Evolutionary conservation across 2,329 filamentous ascomycete genomes (phyloP).

Genomic region (Blumeria hordei): DNA sequence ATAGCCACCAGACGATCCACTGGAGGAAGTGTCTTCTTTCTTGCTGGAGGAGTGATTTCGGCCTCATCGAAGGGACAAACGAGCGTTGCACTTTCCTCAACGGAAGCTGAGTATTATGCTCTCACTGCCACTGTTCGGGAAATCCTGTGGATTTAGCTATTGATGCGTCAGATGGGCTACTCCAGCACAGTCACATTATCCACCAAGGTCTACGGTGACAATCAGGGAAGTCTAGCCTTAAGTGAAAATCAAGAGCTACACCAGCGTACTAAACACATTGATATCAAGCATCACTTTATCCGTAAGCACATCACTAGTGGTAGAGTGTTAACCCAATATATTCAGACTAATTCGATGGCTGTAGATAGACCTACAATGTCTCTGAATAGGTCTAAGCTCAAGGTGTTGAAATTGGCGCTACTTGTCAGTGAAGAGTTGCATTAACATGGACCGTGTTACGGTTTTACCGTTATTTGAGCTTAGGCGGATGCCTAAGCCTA

Average conservation of each 20-base stretch:
- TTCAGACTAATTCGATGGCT: not conserved
- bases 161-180: not conserved
- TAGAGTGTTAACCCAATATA: not conserved
- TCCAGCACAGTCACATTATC: not conserved
- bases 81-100: not conserved
- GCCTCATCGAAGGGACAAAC: not conserved
- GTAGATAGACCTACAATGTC: not conserved
- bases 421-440: no score
- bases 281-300: not conserved
- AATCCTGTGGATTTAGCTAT: not conserved
- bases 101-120: not conserved
- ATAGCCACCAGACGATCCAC: not conserved
- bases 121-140: not conserved
- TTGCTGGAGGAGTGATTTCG: not conserved
- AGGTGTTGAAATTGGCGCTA: no score
- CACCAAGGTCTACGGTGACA: not conserved
- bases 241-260: not conserved
- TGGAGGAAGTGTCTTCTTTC: not conserved
- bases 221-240: not conserved
- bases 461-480: no score
- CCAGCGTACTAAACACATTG: not conserved
- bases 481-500: no score
- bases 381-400: not conserved
- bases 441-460: no score
- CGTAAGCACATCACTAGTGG: not conserved